A percentile compares a stretch with the other conserved stretches of the same genome.
Evolutionary conservation across 352 stramenopile species (phyloP).

Genomic region (Elongisporangium prolatum): DNA sequence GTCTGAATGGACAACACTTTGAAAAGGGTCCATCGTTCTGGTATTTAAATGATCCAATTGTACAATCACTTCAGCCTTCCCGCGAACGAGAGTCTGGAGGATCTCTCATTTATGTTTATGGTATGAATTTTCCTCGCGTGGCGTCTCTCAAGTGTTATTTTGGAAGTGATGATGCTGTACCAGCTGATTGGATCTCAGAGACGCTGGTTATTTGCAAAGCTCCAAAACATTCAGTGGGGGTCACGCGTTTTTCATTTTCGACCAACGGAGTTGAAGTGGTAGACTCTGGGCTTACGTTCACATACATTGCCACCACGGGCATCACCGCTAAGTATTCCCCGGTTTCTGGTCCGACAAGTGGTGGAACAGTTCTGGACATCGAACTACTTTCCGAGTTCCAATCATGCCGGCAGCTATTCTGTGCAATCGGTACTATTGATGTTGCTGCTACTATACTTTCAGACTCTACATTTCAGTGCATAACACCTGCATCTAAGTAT

Average conservation of each 20-base stretch:
- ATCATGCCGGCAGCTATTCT: constrained; percentile 20
- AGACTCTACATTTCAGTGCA: constrained; percentile 14
- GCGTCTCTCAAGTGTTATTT: constrained; percentile 40
- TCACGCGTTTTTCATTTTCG: constrained; percentile 33
- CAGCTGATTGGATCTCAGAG: constrained; percentile 22
- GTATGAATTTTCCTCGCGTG: constrained; percentile 25
- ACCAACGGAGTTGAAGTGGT: constrained; percentile 50
- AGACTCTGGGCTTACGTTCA: constrained; percentile 19
- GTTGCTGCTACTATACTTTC: constrained; percentile 9
- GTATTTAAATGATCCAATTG: constrained; percentile 26
- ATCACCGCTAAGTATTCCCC: constrained; percentile 12
- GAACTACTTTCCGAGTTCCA: constrained; percentile 2
- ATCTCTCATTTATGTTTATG: constrained; percentile 17
- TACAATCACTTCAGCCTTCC: constrained; percentile 19
- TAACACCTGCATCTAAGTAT: constrained; percentile 11
- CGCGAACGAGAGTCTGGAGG: constrained; percentile 10
- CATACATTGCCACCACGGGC: constrained; percentile 13
- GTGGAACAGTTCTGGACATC: constrained; percentile 28
- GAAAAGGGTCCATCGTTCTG: constrained; percentile 28
- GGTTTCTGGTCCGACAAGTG: constrained; percentile 17
- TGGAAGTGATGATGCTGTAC: constrained; percentile 11
- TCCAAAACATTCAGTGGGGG: constrained; percentile 17
- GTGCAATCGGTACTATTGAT: constrained; percentile 17
- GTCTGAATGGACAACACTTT: constrained; percentile 37
- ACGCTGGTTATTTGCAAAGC: constrained; percentile 19